Evolutionary conservation across 2,329 filamentous ascomycete species (phyloP).

Genomic region (Pseudogymnoascus sp.): DNA sequence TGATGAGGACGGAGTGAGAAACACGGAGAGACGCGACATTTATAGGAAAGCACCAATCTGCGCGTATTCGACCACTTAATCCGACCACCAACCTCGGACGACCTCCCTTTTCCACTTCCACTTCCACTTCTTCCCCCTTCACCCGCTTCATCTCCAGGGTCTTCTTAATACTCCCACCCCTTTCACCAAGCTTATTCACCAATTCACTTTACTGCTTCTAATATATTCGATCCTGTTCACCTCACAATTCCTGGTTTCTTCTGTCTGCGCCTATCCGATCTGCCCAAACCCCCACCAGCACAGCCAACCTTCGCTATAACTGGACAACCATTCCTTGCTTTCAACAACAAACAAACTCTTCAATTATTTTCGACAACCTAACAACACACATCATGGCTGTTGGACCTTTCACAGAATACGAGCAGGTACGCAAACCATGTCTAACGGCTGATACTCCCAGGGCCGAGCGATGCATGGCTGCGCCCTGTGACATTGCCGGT

Average conservation of each 20-base stretch:
- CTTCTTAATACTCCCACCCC: neutral
- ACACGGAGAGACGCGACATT: constrained; percentile 5
- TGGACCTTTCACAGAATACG: constrained; percentile 11
- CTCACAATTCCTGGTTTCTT: neutral
- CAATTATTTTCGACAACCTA: neutral
- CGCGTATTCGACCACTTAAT: constrained; percentile 6
- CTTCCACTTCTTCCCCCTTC: constrained; percentile 2
- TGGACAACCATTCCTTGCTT: constrained; percentile 1
- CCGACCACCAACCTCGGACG: constrained; percentile 7
- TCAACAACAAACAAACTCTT: neutral
- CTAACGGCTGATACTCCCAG: neutral
- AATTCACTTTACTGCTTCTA: neutral
- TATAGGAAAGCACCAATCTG: constrained; percentile 5
- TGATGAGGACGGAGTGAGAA: constrained; percentile 2
- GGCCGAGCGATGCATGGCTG: neutral
- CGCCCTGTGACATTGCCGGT: neutral
- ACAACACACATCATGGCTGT: constrained; percentile 7
- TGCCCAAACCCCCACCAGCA: neutral
- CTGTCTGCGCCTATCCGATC: constrained; percentile 1
- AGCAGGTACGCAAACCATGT: constrained; percentile 13
- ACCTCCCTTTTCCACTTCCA: constrained; percentile 1
- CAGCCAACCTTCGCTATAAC: neutral
- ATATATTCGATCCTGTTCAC: neutral
- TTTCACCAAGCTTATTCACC: neutral
- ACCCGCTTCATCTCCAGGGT: neutral